Conservation (phyloP, 1,139 yeast species). For the Kodamaea fungicola region DNA sequence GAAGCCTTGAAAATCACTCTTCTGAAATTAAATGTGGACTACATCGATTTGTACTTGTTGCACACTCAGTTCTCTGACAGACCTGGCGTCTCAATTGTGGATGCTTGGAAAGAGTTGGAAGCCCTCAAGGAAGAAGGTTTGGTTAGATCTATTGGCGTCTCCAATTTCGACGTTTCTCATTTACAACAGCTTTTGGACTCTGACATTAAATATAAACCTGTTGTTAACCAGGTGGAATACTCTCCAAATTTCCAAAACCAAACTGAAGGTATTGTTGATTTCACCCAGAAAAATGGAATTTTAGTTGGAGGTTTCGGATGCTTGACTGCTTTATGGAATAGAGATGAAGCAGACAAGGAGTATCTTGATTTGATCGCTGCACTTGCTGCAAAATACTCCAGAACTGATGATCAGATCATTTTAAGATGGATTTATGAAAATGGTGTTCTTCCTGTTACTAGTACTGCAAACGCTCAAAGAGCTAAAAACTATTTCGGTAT, state of each 20-base stretch:
- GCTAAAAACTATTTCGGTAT: slow-evolving; percentile 17
- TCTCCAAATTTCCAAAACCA: slow-evolving; percentile 67
- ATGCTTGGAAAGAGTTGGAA: slow-evolving; percentile 56
- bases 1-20: slow-evolving; percentile 25
- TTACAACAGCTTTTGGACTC: slow-evolving; percentile 41
- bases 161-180: slow-evolving; percentile 52
- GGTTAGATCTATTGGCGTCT: slow-evolving; percentile 52
- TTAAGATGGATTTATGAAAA: slow-evolving; percentile 37
- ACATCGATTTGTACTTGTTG: slow-evolving; percentile 49
- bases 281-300: slow-evolving; percentile 47
- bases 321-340: slow-evolving; percentile 41
- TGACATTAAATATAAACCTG: slow-evolving; percentile 48
- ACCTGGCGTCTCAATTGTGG: slow-evolving; percentile 46
- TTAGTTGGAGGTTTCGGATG: slow-evolving; percentile 68
- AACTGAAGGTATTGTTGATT: slow-evolving; percentile 63
- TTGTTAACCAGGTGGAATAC: slow-evolving; percentile 68
- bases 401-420: slow-evolving; percentile 30
- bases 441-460: slow-evolving; percentile 32
- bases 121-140: slow-evolving; percentile 32
- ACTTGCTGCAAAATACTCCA: slow-evolving; percentile 28
- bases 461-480: slow-evolving; percentile 20
- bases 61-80: slow-evolving; percentile 40
- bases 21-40: slow-evolving; percentile 32
- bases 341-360: slow-evolving; percentile 1
- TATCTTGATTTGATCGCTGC: slow-evolving; percentile 17